Conservation (phyloP, 2,329 filamentous ascomycete genomes). For the Pyricularia sp. region DNA sequence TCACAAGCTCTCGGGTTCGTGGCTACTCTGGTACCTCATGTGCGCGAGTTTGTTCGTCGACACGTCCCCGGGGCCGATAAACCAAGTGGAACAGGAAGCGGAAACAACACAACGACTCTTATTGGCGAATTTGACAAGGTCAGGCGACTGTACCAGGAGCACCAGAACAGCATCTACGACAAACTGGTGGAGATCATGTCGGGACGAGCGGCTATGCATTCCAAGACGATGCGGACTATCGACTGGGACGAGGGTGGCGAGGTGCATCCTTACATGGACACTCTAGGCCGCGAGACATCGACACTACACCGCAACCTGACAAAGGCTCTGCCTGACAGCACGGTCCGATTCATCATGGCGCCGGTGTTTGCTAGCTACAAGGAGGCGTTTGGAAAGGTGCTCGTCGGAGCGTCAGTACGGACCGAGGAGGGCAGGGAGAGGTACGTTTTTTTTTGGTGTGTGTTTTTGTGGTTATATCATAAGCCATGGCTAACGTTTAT, state of each 20-base stretch:
- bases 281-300: slow-evolving; percentile 73
- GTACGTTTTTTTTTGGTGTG: slow-evolving; percentile 34
- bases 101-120: slow-evolving; percentile 36
- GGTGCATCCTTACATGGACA: slow-evolving; percentile 74
- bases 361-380: slow-evolving; percentile 78
- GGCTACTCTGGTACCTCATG: slow-evolving; percentile 76
- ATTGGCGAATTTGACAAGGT: slow-evolving; percentile 87
- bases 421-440: slow-evolving; percentile 61
- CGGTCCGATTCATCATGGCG: slow-evolving; percentile 74
- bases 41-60: slow-evolving; percentile 83
- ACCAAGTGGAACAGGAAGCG: not conserved
- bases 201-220: slow-evolving; percentile 62
- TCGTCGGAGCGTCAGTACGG: slow-evolving; percentile 54
- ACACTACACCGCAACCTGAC: slow-evolving; percentile 76
- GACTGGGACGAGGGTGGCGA: slow-evolving; percentile 57
- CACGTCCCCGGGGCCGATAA: slow-evolving; percentile 47
- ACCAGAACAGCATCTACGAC: slow-evolving; percentile 83
- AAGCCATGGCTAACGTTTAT: slow-evolving; percentile 5
- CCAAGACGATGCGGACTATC: slow-evolving; percentile 64
- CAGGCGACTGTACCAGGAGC: slow-evolving; percentile 74
- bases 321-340: slow-evolving; percentile 69
- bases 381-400: slow-evolving; percentile 65
- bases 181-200: slow-evolving; percentile 93
- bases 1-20: slow-evolving; percentile 85
- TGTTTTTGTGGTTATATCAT: not conserved